Base-by-base conservation (phyloP, 768 basidiomycete genomes). In the Xerocomellus chrysenteron region DNA sequence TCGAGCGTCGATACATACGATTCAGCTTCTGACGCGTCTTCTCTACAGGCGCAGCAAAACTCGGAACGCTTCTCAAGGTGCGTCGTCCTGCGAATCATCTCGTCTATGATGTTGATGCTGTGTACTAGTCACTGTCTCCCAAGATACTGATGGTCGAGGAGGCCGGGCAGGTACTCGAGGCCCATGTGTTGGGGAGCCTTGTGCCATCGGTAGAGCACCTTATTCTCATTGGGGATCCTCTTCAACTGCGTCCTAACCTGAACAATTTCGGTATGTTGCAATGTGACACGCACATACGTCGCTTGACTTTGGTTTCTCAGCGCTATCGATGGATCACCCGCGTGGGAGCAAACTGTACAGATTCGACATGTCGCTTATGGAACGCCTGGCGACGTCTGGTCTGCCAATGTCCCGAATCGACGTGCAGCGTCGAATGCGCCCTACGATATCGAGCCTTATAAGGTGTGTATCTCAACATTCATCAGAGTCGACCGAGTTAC, bases 161-260 rank as follows among this genome's bases (percentile, higher is more conserved):
- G 66, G 90, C 90, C 0, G 90, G 90, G 0, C 90, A 92, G 70
- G 87, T 91, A 2, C 77, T 92, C 30, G 90, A 92, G 70, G 86
- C 90, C 4, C 90, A 92, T 58, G 77, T 91, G 16, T 68, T 91
- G 6, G 81, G 80, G 3, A 81, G 78, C 37, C 74, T 90, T 1
- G 87, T 88, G 3, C 78, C 79, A 0, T 81, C 84, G 4, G 78
- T 91, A 0, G 79, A 90, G 55, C 89, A 92, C 39, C 73, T 92
- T 21, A 89, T 92, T 55, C 74, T 85, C 42, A 90, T 92, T n/a
- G 90, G 90, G 0, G 90, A 92, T 58, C 90, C 90, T 7, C 75
- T 81, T 2, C 90, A 92, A 69, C 76, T 92, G 2, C 81, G 90
- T 1, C 89, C 86, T 0, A 88, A 78, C 0, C 57, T 90, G 44